Conservation (phyloP, 352 stramenopile genomes). For the Pythium phragmiticola region DNA sequence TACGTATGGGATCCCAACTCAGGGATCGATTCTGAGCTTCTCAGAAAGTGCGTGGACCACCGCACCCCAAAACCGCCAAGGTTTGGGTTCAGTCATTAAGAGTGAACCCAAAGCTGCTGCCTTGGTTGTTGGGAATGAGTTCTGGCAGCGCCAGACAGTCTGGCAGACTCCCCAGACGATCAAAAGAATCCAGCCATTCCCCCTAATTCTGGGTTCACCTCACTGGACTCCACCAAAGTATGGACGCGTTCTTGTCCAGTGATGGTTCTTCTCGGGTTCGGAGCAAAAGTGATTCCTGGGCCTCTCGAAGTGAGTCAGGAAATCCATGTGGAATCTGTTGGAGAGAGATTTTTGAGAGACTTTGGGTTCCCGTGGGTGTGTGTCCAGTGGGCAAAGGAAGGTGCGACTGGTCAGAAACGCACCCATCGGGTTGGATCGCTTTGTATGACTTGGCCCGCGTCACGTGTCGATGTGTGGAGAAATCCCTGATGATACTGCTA, state of each 20-base stretch:
- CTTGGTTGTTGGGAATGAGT: too few species aligned
- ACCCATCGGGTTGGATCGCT: background rate
- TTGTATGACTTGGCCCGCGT: too few species aligned
- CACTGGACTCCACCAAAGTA: too few species aligned
- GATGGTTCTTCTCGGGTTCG: background rate
- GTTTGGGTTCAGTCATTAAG: background rate
- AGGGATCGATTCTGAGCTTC: background rate
- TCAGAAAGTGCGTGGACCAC: background rate
- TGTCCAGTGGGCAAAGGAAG: background rate
- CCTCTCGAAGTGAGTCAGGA: too few species aligned
- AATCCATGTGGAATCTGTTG: background rate
- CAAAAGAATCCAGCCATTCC: too few species aligned
- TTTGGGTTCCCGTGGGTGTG: background rate
- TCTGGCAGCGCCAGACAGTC: too few species aligned
- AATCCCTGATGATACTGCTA: too few species aligned
- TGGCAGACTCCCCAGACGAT: too few species aligned
- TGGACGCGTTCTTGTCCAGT: too few species aligned
- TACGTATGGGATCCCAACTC: background rate
- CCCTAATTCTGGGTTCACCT: too few species aligned
- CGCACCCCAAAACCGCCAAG: background rate
- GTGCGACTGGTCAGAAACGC: constrained; percentile 2
- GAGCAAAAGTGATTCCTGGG: background rate
- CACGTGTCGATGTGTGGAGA: too few species aligned
- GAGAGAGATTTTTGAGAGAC: background rate
- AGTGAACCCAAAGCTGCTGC: background rate